These are phyloP conservation scores for Mallotus repandus DNA, from an alignment of 441 rosid species.

Conservation along the genomic window DNA sequence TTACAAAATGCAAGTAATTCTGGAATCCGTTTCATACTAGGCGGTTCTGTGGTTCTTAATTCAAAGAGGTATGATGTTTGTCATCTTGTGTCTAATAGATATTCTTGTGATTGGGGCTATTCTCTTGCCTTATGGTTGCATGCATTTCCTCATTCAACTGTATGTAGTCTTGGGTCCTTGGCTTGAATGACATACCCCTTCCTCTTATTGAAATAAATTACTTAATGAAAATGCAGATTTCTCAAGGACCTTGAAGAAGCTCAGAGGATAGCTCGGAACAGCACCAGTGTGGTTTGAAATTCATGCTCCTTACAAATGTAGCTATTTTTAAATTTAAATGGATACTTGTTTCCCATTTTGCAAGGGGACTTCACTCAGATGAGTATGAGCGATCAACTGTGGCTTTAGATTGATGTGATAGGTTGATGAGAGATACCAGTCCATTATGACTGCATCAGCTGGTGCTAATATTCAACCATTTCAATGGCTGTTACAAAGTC, in stretches of 20 bases:
- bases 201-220: background rate
- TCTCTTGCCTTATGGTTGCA: background rate
- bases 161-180: too few species aligned
- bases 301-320: slow-evolving; percentile 2
- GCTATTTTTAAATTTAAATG: slow-evolving; percentile 25
- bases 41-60: slow-evolving; percentile 80
- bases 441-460: background rate
- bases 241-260: slow-evolving; percentile 92
- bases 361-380: background rate
- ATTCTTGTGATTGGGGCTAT: too few species aligned
- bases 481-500: background rate
- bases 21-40: slow-evolving; percentile 85
- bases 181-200: too few species aligned
- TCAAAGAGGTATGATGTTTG: slow-evolving; percentile 65
- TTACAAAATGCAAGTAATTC: slow-evolving; percentile 70
- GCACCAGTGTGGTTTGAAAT: slow-evolving; percentile 53
- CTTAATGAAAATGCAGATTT: slow-evolving; percentile 49
- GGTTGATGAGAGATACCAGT: background rate
- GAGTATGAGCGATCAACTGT: background rate
- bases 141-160: too few species aligned
- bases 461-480: background rate
- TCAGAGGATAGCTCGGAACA: slow-evolving; percentile 69
- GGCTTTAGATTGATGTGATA: background rate
- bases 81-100: too few species aligned
- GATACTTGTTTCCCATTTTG: slow-evolving; percentile 21